Evolutionary conservation across 139 green algal genomes (phyloP), one percentile per base, ranked within the genome.

Genomic region (Chlorella sp.): DNA sequence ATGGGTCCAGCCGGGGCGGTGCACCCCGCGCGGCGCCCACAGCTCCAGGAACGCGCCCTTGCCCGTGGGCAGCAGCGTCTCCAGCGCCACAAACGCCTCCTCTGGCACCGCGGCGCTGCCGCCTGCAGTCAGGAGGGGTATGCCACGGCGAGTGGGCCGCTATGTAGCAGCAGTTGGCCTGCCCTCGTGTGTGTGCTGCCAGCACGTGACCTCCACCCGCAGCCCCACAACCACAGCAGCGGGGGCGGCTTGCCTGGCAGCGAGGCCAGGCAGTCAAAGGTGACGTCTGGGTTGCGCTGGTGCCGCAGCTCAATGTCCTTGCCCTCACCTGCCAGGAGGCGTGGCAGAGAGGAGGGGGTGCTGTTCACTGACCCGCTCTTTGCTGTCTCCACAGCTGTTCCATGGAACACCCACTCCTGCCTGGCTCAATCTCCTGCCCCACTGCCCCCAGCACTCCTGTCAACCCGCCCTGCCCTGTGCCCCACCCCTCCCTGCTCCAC

Each of bases 271-370:
- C 91, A 96, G 88, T 98, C 96, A 67, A 98, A 95, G 0, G 94
- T 81, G 16, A 98, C 96, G 81, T 98, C 96, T 5, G 96, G 92
- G 79, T 92, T 97, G 44, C 96, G 90, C 89, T 98, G 96, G 89
- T 98, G 96, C 34, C 94, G 91, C 78, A 98, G 88, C 90, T 98
- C 94, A 44, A 98, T 98, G 84, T 96, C 90, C 57, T 92, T 92
- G 3, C 94, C 95, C 72, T 94, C 91, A 28, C 85, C 84, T 87
- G 85, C 84, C 70, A 15, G 51, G 51, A 60, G 25, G 41, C n/a
- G 9, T 41, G 65, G 25, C 9, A 34, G 25, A n/a, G 1, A 4
- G 60, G 60, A 30, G 60, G n/a, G n/a, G n/a, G n/a, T n/a, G n/a
- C n/a, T n/a, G n/a, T n/a, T n/a, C n/a, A n/a, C n/a, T n/a, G n/a